These are phyloP conservation scores for Bretschneidera sinensis DNA, from an alignment of 345 rosid species.

Conservation along the genomic window DNA sequence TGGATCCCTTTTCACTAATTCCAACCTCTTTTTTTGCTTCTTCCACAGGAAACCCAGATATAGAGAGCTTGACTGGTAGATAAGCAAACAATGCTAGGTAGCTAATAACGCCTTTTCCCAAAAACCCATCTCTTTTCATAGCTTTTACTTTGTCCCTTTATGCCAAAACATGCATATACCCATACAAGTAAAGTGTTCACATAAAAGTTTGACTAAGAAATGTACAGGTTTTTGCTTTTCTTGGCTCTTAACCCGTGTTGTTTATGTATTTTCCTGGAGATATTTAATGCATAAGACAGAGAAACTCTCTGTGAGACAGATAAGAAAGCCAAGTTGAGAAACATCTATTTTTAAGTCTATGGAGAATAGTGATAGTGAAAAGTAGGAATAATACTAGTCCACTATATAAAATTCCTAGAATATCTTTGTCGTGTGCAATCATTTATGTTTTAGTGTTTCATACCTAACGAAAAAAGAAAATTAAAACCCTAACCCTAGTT, in stretches of 20 bases:
- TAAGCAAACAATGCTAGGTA: neutral
- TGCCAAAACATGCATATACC: constrained; percentile 31
- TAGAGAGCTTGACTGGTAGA: constrained; percentile 26
- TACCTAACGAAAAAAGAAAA: no score
- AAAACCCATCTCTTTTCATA: constrained; percentile 18
- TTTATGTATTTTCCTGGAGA: constrained; percentile 5
- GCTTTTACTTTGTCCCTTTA: constrained; percentile 26
- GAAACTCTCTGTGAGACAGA: constrained; percentile 23
- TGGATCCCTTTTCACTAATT: constrained; percentile 25
- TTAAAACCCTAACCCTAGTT: constrained; percentile 29
- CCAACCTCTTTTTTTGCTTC: constrained; percentile 9
- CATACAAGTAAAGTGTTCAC: constrained; percentile 23
- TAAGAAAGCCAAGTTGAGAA: constrained; percentile 27
- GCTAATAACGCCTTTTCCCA: neutral
- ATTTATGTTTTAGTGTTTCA: no score
- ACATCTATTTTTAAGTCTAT: constrained; percentile 9
- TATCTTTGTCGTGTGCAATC: constrained; percentile 42
- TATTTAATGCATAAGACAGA: constrained; percentile 16
- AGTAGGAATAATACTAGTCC: neutral
- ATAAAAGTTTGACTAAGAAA: constrained; percentile 33
- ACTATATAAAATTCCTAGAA: constrained; percentile 20
- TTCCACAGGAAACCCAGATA: constrained; percentile 11
- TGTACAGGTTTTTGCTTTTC: constrained; percentile 9
- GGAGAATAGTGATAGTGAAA: neutral
- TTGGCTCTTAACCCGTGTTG: no score